Base-by-base conservation (phyloP, 2,329 filamentous ascomycete genomes). In the Cladosporium oxysporum region DNA sequence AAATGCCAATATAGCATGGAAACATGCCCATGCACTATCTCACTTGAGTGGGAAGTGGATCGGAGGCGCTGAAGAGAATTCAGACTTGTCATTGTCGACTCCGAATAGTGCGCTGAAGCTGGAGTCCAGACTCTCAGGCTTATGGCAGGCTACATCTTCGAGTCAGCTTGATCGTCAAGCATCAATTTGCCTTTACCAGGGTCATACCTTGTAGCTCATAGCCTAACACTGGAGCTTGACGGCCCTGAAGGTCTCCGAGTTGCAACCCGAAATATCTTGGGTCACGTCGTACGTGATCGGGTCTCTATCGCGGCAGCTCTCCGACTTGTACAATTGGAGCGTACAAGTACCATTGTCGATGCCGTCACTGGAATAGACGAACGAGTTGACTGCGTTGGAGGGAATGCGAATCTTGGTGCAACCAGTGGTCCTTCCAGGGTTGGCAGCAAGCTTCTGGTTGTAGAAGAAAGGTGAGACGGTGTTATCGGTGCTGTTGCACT, bases 391-490 rank as follows among this genome's bases (percentile, higher is more conserved):
- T 1, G 6, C 2, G 33, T 28, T 5, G n/a, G 5, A 11, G 5
- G 55, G 31, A 18, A 23, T 41, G 11, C 5, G 33, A 11, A 58
- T 33, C 11, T 28, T 33, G 31, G 21, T 58, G 21, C 55, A 58
- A 6, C 12, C 11, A 6, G 16, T 41, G 21, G 21, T 41, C 5
- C 16, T 10, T 5, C 55, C 33, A 5, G 31, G 29, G 21, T 23
- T 21, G 11, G 57, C 57, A 16, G 37, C 23, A 18, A 59, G 16
- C 33, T 59, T 59, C 11, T 41, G 21, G 14, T 59, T 12, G 35
- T 41, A 41, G 57, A 59, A 47, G 57, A 59, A 59, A 18, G 57
- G 57, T 12, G 57, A 29, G 33, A 23, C 57, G 18, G 21, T 31
- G 57, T 33, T 26, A 33, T 47, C 37, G 18, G 23, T 59, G 57